phyloP scores from a whole-genome alignment of 257 asterid genomes.

The Lithospermum erythrorhizon region DNA sequence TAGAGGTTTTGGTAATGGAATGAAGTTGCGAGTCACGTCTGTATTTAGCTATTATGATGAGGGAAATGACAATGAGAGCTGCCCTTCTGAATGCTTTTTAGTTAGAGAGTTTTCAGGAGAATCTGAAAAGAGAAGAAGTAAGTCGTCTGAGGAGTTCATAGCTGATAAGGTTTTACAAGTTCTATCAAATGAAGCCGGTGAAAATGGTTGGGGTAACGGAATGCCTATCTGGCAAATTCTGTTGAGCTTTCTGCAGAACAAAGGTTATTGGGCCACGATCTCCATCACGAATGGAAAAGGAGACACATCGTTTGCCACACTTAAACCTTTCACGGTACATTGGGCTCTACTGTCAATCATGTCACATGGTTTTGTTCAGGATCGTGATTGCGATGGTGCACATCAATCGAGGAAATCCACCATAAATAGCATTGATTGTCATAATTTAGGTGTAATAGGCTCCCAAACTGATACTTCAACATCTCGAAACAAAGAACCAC shows the following conservation, averaged over 20 bases:
- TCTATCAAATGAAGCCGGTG: conserved; percentile 45
- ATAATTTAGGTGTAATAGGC: conserved; percentile 23
- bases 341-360: conserved; percentile 41
- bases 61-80: conserved; percentile 19
- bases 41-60: conserved; percentile 32
- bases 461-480: conserved; percentile 62
- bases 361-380: conserved; percentile 17
- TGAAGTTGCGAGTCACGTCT: conserved; percentile 46
- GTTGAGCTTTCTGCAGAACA: conserved; percentile 54
- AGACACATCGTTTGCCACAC: conserved; percentile 32
- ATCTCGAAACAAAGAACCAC: conserved; percentile 30
- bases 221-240: conserved; percentile 70
- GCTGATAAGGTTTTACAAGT: conserved; percentile 55
- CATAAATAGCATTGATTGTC: conserved; percentile 12
- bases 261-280: conserved; percentile 55
- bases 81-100: conserved; percentile 30
- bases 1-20: conserved; percentile 35
- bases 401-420: conserved; percentile 7
- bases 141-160: conserved; percentile 22
- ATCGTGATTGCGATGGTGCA: conserved; percentile 14
- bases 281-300: conserved; percentile 42
- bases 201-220: conserved; percentile 17
- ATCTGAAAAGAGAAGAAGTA: conserved; percentile 24
- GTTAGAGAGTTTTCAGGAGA: conserved; percentile 43
- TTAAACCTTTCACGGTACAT: conserved; percentile 65